Evolutionary conservation across 208 protist genomes (phyloP), one percentile per base, ranked within the genome.

Genomic region (Leishmania lainsoni): DNA sequence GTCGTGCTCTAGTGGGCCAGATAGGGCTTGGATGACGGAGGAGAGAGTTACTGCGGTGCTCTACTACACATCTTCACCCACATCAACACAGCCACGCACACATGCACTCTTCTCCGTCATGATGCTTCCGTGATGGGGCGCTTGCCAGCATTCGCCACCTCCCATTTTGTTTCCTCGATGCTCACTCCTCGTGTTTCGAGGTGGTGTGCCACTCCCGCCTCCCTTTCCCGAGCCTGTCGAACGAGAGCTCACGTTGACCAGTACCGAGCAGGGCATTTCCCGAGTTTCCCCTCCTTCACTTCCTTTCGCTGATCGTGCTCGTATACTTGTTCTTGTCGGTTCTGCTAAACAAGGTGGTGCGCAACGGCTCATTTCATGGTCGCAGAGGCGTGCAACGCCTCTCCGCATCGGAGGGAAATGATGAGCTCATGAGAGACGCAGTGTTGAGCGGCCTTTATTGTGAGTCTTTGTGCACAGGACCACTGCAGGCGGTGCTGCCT

Each of bases 1-100:
- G 61, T 82, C 20, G 61, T 73, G 8, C 72, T 76, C 2, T 58
- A 66, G 61, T 17, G 78, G 16, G 59, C 75, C 32, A 17, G 29
- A 6, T 17, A 66, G 1, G 61, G 39, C 29, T 66, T 66, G 61
- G 6, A 12, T 29, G 61, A 66, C 29, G 9, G 4, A 12, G 2
- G 61, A 14, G 61, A 14, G 61, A 32, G 61, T 0, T 12, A 8
- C 6, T 29, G 61, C 29, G 61, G 29, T 9, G 10, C 26, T 66
- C 22, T 39, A 12, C 61, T 35, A 66, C 42, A 16, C 29, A 20
- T 22, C 35, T 12, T 32, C 42, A 6, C 42, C 42, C 42, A 45
- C 42, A 45, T 45, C 42, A 10, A 17, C 61, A 66, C 56, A 61
- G 4, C 14, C 52, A 76, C 51, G 17, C 45, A 63, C 2, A 20